These are phyloP conservation scores for Asterophora parasitica DNA, from an alignment of 768 basidiomycete genomes.

Conservation along the genomic window DNA sequence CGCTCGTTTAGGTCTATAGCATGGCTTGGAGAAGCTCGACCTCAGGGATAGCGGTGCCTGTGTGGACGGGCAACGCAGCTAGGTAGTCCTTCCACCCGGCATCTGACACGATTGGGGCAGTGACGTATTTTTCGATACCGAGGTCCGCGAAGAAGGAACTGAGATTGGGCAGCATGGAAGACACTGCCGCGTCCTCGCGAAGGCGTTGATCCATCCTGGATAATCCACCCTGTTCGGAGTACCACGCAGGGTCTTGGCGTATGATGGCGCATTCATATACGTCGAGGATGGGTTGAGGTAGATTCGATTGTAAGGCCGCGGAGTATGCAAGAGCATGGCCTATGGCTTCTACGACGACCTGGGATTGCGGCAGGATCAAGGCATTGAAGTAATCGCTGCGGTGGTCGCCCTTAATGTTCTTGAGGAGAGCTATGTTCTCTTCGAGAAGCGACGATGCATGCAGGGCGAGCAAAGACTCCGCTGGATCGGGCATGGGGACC, in stretches of 20 bases:
- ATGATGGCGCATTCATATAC: conserved; percentile 52
- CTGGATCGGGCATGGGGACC: conserved; percentile 45
- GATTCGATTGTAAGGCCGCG: conserved; percentile 37
- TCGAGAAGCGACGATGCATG: conserved; percentile 44
- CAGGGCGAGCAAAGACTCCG: conserved; percentile 46
- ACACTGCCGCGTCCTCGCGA: conserved; percentile 42
- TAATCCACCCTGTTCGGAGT: conserved; percentile 47
- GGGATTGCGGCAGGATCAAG: conserved; percentile 52
- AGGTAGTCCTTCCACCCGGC: conserved; percentile 45
- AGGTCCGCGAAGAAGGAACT: conserved; percentile 36
- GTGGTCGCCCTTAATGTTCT: conserved; percentile 35
- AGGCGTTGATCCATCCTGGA: conserved; percentile 42
- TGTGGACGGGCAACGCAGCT: conserved; percentile 33
- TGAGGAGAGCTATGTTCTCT: conserved; percentile 39
- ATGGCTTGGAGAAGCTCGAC: conserved; percentile 37
- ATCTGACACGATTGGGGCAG: conserved; percentile 51
- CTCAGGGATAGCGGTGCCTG: conserved; percentile 36
- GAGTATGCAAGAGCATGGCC: conserved; percentile 61
- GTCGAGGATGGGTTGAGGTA: conserved; percentile 48
- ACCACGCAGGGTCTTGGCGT: conserved; percentile 55
- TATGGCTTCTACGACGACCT: conserved; percentile 51
- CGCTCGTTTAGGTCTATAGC: conserved; percentile 25
- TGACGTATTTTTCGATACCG: conserved; percentile 45
- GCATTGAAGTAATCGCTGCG: conserved; percentile 49
- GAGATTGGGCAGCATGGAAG: conserved; percentile 39